A percentile compares a stretch with the other conserved stretches of the same genome.
Conservation (phyloP, 768 basidiomycete genomes). For the Rhodotorula paludigena region DNA sequence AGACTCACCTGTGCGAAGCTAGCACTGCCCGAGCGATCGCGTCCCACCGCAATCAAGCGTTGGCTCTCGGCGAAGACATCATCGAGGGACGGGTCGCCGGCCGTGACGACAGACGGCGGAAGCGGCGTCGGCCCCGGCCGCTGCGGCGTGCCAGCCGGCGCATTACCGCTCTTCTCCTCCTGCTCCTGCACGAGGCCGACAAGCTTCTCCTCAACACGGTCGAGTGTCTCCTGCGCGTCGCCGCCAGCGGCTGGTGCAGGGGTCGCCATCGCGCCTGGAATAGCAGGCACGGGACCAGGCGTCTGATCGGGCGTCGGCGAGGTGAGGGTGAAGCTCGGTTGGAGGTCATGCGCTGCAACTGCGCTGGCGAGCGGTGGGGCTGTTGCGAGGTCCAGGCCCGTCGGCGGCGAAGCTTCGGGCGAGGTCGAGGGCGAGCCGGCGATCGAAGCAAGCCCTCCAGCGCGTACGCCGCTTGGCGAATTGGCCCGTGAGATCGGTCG, state of each 20-base stretch:
- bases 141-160: background rate
- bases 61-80: constrained; percentile 27
- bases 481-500: background rate
- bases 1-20: constrained; percentile 25
- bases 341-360: background rate
- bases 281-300: background rate
- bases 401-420: constrained; percentile 14
- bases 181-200: constrained; percentile 11
- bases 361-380: background rate
- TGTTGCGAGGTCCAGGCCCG: background rate
- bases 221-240: constrained; percentile 16
- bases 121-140: constrained; percentile 32
- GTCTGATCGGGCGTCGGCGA: constrained; percentile 26
- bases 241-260: background rate
- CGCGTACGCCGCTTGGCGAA: background rate
- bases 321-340: constrained; percentile 17
- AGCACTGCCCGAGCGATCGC: constrained; percentile 2
- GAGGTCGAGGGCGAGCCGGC: background rate
- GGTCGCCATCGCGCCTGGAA: background rate
- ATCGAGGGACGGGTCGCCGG: constrained; percentile 12
- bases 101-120: background rate
- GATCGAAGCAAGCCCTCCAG: background rate
- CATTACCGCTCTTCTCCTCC: background rate
- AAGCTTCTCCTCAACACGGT: constrained; percentile 20
- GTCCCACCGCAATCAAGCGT: constrained; percentile 4